These are phyloP conservation scores for Helminthosporium solani DNA, from an alignment of 2,329 filamentous ascomycete species.

Conservation along the genomic window DNA sequence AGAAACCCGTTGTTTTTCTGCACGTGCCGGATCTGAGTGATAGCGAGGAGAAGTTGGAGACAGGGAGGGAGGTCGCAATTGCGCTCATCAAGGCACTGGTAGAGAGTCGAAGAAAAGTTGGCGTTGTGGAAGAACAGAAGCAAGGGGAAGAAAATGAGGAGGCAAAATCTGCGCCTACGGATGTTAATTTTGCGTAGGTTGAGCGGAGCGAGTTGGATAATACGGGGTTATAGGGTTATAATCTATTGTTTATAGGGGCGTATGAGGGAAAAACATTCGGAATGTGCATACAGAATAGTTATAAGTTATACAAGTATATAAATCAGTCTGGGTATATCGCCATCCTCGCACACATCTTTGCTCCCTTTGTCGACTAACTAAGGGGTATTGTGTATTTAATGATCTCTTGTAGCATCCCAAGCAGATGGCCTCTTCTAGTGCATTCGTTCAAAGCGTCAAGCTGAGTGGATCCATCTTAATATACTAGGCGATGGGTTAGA, in stretches of 20 bases:
- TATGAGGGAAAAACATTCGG: no score
- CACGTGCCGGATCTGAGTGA: conserved; percentile 38
- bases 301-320: no score
- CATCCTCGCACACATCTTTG: no score
- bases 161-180: neutral
- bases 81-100: conserved; percentile 39
- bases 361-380: no score
- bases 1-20: conserved; percentile 37
- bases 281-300: no score
- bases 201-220: no score
- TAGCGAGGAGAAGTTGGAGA: conserved; percentile 25
- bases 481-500: no score
- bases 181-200: neutral
- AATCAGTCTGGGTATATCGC: no score
- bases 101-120: conserved; percentile 26
- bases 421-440: neutral
- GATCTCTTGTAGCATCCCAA: conserved; percentile 1
- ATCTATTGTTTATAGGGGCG: no score
- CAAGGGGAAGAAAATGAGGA: neutral
- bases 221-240: no score
- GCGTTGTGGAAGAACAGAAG: conserved; percentile 15
- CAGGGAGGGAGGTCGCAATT: conserved; percentile 32
- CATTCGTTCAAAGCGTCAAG: conserved; percentile 12
- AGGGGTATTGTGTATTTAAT: no score
- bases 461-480: conserved; percentile 5